These are phyloP conservation scores for Tuber melanosporum DNA, from an alignment of 495 filamentous ascomycete species.

Conservation along the genomic window DNA sequence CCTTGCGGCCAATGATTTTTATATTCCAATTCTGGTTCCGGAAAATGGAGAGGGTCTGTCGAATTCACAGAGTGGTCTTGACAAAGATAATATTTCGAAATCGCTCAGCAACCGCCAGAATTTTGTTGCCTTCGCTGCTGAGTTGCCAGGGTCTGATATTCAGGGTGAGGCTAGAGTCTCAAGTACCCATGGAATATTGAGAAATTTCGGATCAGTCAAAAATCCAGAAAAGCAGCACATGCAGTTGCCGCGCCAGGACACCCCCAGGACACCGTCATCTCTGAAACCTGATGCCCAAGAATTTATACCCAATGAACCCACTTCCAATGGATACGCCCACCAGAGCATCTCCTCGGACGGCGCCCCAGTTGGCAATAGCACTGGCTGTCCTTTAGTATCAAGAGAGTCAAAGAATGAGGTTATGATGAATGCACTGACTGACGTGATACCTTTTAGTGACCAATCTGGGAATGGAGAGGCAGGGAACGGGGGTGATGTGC, in stretches of 20 bases:
- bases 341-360: constrained; percentile 25
- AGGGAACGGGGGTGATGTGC: constrained; percentile 6
- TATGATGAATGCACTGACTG: background rate
- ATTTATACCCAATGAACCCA: constrained; percentile 26
- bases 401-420: constrained; percentile 5
- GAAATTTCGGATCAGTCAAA: constrained; percentile 16
- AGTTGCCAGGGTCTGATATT: constrained; percentile 14
- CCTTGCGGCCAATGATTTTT: constrained; percentile 8
- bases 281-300: constrained; percentile 34
- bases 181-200: constrained; percentile 20
- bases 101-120: background rate
- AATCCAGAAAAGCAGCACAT: constrained; percentile 16
- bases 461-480: background rate
- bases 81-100: background rate
- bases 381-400: background rate
- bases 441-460: background rate
- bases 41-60: constrained; percentile 1
- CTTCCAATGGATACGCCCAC: constrained; percentile 23
- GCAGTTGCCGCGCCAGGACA: constrained; percentile 14
- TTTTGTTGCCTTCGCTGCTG: constrained; percentile 28
- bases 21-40: constrained; percentile 4
- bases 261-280: constrained; percentile 24
- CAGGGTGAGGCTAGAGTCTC: constrained; percentile 23
- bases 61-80: background rate
- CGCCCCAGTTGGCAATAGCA: background rate